Percentiles rank a stretch among this genome's conserved stretches.
Conservation (phyloP, 2,329 filamentous ascomycete genomes). For the Pseudocercospora macadamiae region DNA sequence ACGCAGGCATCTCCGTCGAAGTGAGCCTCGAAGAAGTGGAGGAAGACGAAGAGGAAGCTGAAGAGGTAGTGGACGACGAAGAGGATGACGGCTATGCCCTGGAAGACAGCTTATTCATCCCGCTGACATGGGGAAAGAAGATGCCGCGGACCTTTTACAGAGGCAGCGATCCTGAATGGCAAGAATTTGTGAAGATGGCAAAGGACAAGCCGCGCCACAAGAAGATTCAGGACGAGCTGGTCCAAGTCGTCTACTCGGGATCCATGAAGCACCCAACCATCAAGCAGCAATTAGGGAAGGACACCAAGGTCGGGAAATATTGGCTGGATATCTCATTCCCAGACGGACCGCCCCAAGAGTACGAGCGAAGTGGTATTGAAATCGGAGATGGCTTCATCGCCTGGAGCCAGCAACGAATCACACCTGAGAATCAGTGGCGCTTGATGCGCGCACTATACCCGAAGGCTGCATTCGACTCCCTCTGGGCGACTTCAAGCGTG, state of each 20-base stretch:
- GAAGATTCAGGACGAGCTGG: slow-evolving; percentile 46
- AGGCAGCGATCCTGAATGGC: slow-evolving; percentile 58
- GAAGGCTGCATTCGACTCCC: slow-evolving; percentile 38
- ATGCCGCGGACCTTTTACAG: slow-evolving; percentile 49
- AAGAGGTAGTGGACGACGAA: slow-evolving; percentile 25
- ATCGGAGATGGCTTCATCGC: slow-evolving; percentile 44
- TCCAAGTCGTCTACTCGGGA: slow-evolving; percentile 38
- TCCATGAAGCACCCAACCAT: slow-evolving; percentile 37
- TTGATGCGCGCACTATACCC: slow-evolving; percentile 44
- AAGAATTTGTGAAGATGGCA: slow-evolving; percentile 52
- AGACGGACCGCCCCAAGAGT: slow-evolving; percentile 52
- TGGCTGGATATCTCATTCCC: slow-evolving; percentile 56
- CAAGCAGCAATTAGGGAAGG: slow-evolving; percentile 41
- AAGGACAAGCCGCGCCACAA: slow-evolving; percentile 45
- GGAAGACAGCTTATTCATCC: slow-evolving; percentile 51
- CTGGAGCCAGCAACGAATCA: slow-evolving; percentile 46
- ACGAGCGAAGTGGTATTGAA: slow-evolving; percentile 50
- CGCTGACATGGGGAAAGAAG: slow-evolving; percentile 50
- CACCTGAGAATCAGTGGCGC: slow-evolving; percentile 44
- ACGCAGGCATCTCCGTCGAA: not conserved
- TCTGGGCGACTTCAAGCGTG: slow-evolving; percentile 40
- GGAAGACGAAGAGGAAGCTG: slow-evolving; percentile 28
- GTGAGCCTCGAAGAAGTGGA: not conserved
- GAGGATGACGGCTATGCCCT: slow-evolving; percentile 39
- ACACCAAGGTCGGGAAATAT: slow-evolving; percentile 44